Percentiles rank a stretch among this genome's conserved stretches.
phyloP scores from a whole-genome alignment of 2,329 filamentous ascomycete genomes.

The Drechslerella dactyloides region DNA sequence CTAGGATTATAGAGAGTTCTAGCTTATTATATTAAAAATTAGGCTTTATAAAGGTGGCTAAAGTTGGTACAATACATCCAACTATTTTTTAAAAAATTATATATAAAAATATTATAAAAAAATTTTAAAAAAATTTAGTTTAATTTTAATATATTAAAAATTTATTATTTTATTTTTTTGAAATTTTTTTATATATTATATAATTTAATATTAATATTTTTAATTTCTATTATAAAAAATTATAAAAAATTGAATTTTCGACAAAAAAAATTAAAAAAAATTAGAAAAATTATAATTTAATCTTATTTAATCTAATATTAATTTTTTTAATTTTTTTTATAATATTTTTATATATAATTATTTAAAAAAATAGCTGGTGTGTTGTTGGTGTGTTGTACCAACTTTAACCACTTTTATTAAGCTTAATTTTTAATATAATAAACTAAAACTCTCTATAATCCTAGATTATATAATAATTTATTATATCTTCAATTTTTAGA shows the following conservation, averaged over 20 bases:
- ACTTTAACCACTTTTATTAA: too few relatives aligned
- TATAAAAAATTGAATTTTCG: background rate
- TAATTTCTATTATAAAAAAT: background rate
- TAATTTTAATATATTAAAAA: background rate
- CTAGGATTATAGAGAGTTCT: too few relatives aligned
- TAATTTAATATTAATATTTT: constrained; percentile 7
- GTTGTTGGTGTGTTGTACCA: too few relatives aligned
- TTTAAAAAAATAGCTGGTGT: too few relatives aligned
- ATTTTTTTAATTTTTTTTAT: constrained; percentile 3
- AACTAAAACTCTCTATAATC: too few relatives aligned
- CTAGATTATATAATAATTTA: too few relatives aligned
- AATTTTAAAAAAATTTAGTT: background rate
- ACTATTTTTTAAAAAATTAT: background rate
- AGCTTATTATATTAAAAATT: too few relatives aligned
- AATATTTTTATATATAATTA: constrained; percentile 4
- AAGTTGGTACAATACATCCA: too few relatives aligned
- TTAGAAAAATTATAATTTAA: background rate
- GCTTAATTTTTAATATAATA: constrained; percentile 4
- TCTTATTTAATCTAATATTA: constrained; percentile 1
- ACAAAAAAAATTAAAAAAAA: too few relatives aligned
- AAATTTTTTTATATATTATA: background rate
- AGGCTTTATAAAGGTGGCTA: too few relatives aligned
- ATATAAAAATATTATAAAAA: background rate
- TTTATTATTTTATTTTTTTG: background rate
- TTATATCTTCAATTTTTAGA: too few relatives aligned